These are phyloP conservation scores for Sequoiadendron giganteum DNA, from an alignment of 75 land plant species.

Conservation along the genomic window DNA sequence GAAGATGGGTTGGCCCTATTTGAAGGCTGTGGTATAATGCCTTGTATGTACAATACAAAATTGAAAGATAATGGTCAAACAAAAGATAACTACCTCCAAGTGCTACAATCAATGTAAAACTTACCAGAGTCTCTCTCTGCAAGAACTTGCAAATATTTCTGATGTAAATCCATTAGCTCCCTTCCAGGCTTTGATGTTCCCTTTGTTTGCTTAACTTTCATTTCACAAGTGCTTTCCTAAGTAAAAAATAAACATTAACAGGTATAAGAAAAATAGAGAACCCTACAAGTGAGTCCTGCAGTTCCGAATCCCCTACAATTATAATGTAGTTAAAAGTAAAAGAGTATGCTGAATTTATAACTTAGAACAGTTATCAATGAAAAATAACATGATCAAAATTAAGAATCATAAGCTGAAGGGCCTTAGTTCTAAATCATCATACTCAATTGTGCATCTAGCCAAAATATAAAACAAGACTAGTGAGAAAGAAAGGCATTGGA, in stretches of 20 bases:
- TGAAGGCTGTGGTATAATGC: neutral
- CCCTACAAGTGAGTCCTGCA: neutral
- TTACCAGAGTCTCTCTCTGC: constrained; percentile 81
- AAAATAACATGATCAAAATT: neutral
- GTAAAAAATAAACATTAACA: neutral
- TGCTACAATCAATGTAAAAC: neutral
- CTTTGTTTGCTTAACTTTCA: constrained; percentile 50
- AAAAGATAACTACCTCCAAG: neutral
- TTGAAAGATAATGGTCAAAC: neutral
- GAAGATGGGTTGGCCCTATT: too few species aligned
- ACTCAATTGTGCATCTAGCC: neutral
- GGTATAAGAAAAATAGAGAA: neutral
- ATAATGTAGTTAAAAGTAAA: neutral
- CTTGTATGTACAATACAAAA: neutral
- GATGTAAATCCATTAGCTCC: constrained; percentile 61
- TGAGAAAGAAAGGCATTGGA: neutral
- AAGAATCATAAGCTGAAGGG: neutral
- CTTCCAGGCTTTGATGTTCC: constrained; percentile 60
- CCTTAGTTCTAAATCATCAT: neutral
- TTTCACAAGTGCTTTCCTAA: constrained; percentile 37
- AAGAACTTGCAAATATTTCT: constrained; percentile 64
- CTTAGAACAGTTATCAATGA: neutral
- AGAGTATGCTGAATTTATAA: neutral
- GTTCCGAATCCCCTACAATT: neutral
- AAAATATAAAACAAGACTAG: neutral